Conservation (phyloP, 225 moss, liverwort and hornwort species). For the Neckera pumila region DNA sequence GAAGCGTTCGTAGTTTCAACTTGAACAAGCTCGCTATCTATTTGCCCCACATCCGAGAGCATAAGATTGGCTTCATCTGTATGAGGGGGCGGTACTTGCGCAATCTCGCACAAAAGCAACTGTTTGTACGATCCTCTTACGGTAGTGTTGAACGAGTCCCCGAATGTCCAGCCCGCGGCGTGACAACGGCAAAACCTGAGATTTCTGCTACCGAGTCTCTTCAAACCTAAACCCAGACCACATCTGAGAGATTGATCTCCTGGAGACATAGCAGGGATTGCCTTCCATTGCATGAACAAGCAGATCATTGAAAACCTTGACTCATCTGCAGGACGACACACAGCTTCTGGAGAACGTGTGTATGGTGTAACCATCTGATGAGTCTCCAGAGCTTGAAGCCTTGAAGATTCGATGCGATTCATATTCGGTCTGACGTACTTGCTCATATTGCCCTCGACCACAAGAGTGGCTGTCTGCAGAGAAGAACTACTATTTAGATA, state of each 20-base stretch:
- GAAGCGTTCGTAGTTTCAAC: constrained; percentile 22
- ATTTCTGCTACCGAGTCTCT: neutral
- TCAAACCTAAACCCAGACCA: neutral
- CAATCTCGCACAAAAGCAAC: constrained; percentile 2
- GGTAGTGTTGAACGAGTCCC: neutral
- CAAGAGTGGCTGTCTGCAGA: constrained; percentile 17
- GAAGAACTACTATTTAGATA: constrained; percentile 10
- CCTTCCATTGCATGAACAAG: constrained; percentile 13
- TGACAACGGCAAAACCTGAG: neutral
- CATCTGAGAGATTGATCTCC: constrained; percentile 29
- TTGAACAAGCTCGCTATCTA: constrained; percentile 28
- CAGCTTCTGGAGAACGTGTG: constrained; percentile 12
- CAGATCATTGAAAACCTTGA: constrained; percentile 24
- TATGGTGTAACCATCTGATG: neutral
- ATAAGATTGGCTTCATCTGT: constrained; percentile 25
- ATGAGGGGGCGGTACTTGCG: constrained; percentile 3
- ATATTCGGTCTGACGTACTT: constrained; percentile 21
- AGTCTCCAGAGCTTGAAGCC: constrained; percentile 19
- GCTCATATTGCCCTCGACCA: constrained; percentile 22
- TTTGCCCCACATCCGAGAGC: constrained; percentile 44
- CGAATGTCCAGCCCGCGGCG: neutral
- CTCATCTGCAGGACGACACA: constrained; percentile 31
- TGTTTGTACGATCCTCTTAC: neutral
- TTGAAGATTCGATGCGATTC: constrained; percentile 8
- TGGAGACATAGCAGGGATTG: neutral